Evolutionary conservation across 2,329 filamentous ascomycete genomes (phyloP).

Genomic region (Atkinsonella hypoxylon): DNA sequence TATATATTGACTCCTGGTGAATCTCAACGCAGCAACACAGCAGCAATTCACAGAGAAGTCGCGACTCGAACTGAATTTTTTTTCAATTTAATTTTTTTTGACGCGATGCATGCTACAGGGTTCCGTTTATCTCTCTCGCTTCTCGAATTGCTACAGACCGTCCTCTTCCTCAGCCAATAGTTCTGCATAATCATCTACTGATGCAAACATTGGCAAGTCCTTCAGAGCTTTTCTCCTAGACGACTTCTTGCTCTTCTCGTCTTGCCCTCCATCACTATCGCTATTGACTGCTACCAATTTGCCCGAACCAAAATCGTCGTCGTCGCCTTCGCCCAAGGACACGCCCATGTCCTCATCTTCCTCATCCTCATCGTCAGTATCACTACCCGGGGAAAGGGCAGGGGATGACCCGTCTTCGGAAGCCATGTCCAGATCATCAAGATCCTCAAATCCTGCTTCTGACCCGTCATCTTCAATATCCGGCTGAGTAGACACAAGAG

Average conservation of each 20-base stretch:
- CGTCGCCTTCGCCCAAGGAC: slow-evolving; percentile 24
- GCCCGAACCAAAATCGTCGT: slow-evolving; percentile 30
- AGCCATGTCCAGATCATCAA: slow-evolving; percentile 37
- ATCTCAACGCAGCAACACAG: no score
- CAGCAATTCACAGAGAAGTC: no score
- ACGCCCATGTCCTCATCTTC: slow-evolving; percentile 31
- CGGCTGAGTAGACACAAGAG: slow-evolving; percentile 68
- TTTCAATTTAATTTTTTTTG: no score
- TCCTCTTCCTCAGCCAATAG: slow-evolving; percentile 64
- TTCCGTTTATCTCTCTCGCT: not conserved
- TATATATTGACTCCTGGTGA: no score
- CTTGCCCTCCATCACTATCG: slow-evolving; percentile 31
- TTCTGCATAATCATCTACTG: slow-evolving; percentile 83
- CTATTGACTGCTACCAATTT: slow-evolving; percentile 23
- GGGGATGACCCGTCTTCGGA: slow-evolving; percentile 33
- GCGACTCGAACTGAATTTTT: no score
- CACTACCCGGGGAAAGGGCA: slow-evolving; percentile 27
- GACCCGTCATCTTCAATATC: slow-evolving; percentile 43
- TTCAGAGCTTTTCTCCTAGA: slow-evolving; percentile 75
- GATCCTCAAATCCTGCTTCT: slow-evolving; percentile 36
- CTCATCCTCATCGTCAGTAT: slow-evolving; percentile 34
- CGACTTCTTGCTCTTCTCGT: slow-evolving; percentile 27
- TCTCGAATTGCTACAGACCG: slow-evolving; percentile 16
- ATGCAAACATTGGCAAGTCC: slow-evolving; percentile 84
- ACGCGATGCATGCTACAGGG: not conserved